phyloP scores from a whole-genome alignment of 768 basidiomycete species.

The Trametes maxima region DNA sequence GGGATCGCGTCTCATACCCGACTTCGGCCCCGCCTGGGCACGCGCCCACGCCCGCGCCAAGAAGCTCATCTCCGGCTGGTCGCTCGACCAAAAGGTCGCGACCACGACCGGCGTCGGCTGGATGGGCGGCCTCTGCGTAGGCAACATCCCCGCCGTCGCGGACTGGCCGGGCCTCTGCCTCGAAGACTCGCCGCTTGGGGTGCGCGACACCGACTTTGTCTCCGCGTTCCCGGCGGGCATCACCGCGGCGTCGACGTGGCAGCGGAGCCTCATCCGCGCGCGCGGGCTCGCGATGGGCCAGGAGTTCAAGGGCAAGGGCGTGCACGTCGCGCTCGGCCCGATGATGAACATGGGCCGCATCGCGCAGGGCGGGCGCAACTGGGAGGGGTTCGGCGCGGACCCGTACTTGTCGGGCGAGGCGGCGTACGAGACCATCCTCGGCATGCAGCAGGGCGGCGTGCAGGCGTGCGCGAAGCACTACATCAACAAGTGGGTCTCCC shows the following conservation, averaged over 20 bases:
- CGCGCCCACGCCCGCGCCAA: slow-evolving; percentile 27
- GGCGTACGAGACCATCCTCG: slow-evolving; percentile 79
- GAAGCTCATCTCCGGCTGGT: slow-evolving; percentile 47
- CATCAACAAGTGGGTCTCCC: slow-evolving; percentile 62
- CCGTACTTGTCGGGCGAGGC: slow-evolving; percentile 83
- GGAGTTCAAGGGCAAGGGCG: slow-evolving; percentile 84
- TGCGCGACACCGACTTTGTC: slow-evolving; percentile 72
- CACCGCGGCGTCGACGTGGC: slow-evolving; percentile 81
- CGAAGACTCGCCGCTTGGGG: slow-evolving; percentile 78
- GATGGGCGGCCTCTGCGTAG: slow-evolving; percentile 67
- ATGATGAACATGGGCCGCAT: slow-evolving; percentile 89
- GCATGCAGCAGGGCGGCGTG: slow-evolving; percentile 77
- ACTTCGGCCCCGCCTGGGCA: slow-evolving; percentile 38
- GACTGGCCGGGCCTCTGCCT: slow-evolving; percentile 72
- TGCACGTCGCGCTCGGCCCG: slow-evolving; percentile 74
- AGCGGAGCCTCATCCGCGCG: slow-evolving; percentile 73
- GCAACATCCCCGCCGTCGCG: slow-evolving; percentile 57
- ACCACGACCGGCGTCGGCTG: slow-evolving; percentile 71
- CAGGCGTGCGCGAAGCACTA: slow-evolving; percentile 88
- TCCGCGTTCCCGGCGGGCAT: slow-evolving; percentile 86
- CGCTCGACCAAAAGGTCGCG: slow-evolving; percentile 66
- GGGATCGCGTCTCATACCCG: slow-evolving; percentile 43
- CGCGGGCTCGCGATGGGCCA: slow-evolving; percentile 79
- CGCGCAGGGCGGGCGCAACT: slow-evolving; percentile 82
- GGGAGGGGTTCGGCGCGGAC: slow-evolving; percentile 95